Conservation (phyloP, 1,284 basidiomycete genomes). For the Sanghuangporus weigelae region DNA sequence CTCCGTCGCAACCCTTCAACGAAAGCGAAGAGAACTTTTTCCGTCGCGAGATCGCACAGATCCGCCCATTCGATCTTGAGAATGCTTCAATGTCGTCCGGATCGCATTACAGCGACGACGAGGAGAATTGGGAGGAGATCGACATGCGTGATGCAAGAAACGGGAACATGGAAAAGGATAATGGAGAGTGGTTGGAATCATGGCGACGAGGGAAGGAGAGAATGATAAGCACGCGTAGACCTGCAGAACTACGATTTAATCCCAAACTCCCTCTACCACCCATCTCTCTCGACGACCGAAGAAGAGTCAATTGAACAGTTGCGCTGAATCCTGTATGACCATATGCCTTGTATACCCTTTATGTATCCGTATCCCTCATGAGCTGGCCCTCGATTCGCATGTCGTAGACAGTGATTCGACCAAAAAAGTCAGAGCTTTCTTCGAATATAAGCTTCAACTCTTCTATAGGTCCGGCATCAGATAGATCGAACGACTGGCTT, state of each 20-base stretch:
- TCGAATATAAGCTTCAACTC: conserved; percentile 64
- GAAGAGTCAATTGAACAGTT: background rate
- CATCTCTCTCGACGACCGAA: background rate
- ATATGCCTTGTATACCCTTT: background rate
- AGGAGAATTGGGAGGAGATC: conserved; percentile 3
- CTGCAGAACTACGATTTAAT: conserved; percentile 1
- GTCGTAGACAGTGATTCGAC: conserved; percentile 68
- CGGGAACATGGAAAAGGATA: background rate
- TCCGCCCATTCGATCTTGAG: background rate
- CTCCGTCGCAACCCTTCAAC: background rate
- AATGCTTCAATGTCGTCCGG: background rate
- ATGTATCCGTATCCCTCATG: background rate
- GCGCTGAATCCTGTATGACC: background rate
- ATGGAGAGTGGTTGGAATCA: conserved; percentile 14
- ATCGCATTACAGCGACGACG: conserved; percentile 1
- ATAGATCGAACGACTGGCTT: conserved; percentile 57
- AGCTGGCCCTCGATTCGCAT: conserved; percentile 44
- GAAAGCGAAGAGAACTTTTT: background rate
- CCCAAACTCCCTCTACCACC: conserved; percentile 6
- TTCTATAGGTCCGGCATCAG: conserved; percentile 13
- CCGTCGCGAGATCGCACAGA: background rate
- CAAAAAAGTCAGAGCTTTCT: conserved; percentile 75
- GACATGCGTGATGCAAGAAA: conserved; percentile 9
- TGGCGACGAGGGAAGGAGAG: conserved; percentile 11
- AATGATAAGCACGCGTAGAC: background rate